Percentiles rank a stretch among this genome's conserved stretches.
These are phyloP conservation scores for Magnaporthiopsis incrustans DNA, from an alignment of 2,329 filamentous ascomycete genomes.

Conservation along the genomic window DNA sequence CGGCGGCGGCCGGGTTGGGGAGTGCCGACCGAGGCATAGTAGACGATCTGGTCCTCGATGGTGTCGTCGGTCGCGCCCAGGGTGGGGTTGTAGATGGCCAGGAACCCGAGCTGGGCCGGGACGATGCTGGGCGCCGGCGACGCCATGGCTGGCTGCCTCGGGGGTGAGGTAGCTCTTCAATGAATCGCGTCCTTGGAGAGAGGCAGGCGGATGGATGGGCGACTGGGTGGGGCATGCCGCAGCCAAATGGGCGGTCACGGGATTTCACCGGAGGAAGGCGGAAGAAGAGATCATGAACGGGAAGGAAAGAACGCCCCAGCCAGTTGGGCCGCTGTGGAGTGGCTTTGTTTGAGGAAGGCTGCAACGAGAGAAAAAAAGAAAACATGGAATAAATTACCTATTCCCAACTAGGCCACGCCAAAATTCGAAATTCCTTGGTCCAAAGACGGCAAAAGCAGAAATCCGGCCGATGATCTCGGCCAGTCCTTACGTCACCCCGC, in stretches of 20 bases:
- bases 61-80: conserved; percentile 55
- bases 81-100: conserved; percentile 86
- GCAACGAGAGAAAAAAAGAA: not conserved
- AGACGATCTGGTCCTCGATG: conserved; percentile 77
- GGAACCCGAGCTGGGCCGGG: conserved; percentile 80
- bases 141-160: not conserved
- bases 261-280: not conserved
- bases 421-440: too few species aligned
- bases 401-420: too few species aligned
- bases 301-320: too few species aligned
- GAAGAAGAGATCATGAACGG: too few species aligned
- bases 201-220: too few species aligned
- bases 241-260: not conserved
- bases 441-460: too few species aligned
- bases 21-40: conserved; percentile 62
- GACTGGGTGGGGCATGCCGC: too few species aligned
- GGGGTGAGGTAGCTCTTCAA: not conserved
- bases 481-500: too few species aligned
- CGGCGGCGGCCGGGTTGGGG: conserved; percentile 2
- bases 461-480: too few species aligned
- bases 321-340: too few species aligned
- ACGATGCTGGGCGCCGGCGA: conserved; percentile 28
- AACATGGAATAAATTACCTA: not conserved
- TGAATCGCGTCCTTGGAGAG: not conserved
- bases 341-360: not conserved